Evolutionary conservation across 2,329 filamentous ascomycete genomes (phyloP).

Genomic region (Verticillium tricorpus): DNA sequence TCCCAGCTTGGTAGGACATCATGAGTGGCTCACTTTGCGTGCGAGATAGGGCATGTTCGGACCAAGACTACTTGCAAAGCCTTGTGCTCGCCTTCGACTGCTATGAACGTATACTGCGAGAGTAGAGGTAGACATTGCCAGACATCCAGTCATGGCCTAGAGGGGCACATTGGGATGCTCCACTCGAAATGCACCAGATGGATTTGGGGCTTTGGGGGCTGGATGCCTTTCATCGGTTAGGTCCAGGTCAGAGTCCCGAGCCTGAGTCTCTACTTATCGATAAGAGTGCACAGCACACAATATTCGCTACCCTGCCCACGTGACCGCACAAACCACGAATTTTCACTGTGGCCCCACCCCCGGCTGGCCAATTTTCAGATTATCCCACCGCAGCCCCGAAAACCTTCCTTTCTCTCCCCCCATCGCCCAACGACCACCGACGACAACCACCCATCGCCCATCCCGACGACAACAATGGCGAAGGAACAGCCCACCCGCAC

Average conservation of each 20-base stretch:
- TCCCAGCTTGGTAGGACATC: too few relatives aligned
- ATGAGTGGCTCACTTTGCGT: too few relatives aligned
- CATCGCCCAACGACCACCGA: slow-evolving; percentile 16
- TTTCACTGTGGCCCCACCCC: neutral
- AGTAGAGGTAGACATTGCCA: too few relatives aligned
- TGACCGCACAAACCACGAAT: slow-evolving; percentile 1
- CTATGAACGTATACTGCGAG: too few relatives aligned
- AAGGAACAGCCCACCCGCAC: slow-evolving; percentile 53
- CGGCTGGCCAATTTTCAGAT: neutral
- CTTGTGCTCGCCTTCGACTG: too few relatives aligned
- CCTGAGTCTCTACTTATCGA: neutral
- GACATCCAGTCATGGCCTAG: too few relatives aligned
- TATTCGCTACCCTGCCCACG: neutral
- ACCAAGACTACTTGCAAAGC: too few relatives aligned
- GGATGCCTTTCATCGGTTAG: too few relatives aligned
- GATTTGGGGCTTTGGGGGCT: neutral
- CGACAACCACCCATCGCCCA: slow-evolving; percentile 23
- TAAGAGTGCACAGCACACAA: neutral
- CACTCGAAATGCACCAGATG: too few relatives aligned
- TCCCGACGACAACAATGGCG: slow-evolving; percentile 44
- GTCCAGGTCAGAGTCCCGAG: neutral
- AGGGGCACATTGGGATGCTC: neutral
- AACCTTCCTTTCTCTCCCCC: slow-evolving; percentile 5
- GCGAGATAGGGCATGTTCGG: too few relatives aligned
- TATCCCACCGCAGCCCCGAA: neutral